Percentiles rank a stretch among this genome's conserved stretches.
Evolutionary conservation across 2,329 filamentous ascomycete species (phyloP).

Genomic region (Talaromyces sp.): DNA sequence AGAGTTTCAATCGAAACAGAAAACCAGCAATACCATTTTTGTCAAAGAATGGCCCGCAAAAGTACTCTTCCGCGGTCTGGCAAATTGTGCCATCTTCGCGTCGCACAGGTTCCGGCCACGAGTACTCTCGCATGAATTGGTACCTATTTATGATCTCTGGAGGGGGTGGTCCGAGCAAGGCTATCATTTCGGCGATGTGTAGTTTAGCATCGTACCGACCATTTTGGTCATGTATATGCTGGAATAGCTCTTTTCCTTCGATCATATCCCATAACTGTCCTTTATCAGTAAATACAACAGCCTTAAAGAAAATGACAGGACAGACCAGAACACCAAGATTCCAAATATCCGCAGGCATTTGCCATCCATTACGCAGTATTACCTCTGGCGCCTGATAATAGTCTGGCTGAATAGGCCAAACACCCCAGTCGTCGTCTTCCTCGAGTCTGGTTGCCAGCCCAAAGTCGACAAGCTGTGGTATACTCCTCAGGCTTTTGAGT

Average conservation of each 20-base stretch:
- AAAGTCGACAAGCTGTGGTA: slow-evolving; percentile 32
- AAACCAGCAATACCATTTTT: slow-evolving; percentile 18
- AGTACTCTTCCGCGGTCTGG: slow-evolving; percentile 28
- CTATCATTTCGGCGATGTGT: slow-evolving; percentile 40
- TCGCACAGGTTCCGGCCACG: slow-evolving; percentile 24
- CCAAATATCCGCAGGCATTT: slow-evolving; percentile 36
- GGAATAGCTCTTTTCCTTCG: slow-evolving; percentile 32
- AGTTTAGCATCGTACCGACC: slow-evolving; percentile 31
- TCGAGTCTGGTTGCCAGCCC: slow-evolving; percentile 29
- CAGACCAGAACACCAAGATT: slow-evolving; percentile 34
- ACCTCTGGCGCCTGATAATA: slow-evolving; percentile 38
- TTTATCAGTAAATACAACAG: background rate
- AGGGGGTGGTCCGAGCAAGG: slow-evolving; percentile 28
- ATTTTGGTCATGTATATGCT: slow-evolving; percentile 26
- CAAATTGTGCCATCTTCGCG: slow-evolving; percentile 20
- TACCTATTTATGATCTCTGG: slow-evolving; percentile 29
- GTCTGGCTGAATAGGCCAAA: slow-evolving; percentile 39
- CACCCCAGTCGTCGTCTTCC: slow-evolving; percentile 37
- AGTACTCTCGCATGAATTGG: slow-evolving; percentile 23
- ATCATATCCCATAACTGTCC: slow-evolving; percentile 32
- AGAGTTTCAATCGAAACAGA: background rate
- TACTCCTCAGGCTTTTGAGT: slow-evolving; percentile 11
- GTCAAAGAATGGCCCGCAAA: slow-evolving; percentile 32
- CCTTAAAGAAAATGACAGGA: slow-evolving; percentile 9
- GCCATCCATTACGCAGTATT: slow-evolving; percentile 33